Conservation (phyloP, 2,329 filamentous ascomycete genomes). For the Ceratocystis cacaofunesta region DNA sequence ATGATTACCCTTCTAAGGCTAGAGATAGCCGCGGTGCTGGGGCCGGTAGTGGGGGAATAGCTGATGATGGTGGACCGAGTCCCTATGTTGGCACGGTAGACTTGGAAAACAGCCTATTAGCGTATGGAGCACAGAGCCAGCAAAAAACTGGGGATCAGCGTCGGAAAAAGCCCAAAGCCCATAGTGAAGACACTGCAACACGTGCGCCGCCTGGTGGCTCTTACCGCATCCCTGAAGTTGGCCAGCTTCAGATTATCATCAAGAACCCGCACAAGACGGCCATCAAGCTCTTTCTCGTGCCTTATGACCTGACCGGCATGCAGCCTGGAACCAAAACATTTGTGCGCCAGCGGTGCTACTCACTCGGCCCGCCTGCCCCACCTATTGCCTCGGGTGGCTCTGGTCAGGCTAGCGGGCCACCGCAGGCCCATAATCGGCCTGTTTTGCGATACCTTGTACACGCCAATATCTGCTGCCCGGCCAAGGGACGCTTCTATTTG, state of each 20-base stretch:
- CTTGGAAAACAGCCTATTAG: slow-evolving; percentile 60
- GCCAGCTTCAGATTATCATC: slow-evolving; percentile 90
- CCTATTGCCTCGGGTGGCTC: slow-evolving; percentile 7
- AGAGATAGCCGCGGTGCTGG: slow-evolving; percentile 28
- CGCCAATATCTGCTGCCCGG: slow-evolving; percentile 78
- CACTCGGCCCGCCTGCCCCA: slow-evolving; percentile 46
- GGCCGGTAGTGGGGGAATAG: not conserved
- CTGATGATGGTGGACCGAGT: slow-evolving; percentile 65
- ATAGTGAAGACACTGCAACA: not conserved
- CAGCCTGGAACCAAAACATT: slow-evolving; percentile 90
- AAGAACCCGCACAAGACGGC: slow-evolving; percentile 98
- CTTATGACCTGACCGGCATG: slow-evolving; percentile 87
- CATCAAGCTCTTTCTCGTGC: slow-evolving; percentile 86
- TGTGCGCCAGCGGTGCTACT: slow-evolving; percentile 86
- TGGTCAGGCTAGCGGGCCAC: not conserved
- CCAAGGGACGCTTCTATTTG: slow-evolving; percentile 70
- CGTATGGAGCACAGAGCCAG: not conserved
- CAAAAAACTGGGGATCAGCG: slow-evolving; percentile 29
- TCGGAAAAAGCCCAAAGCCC: not conserved
- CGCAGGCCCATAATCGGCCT: slow-evolving; percentile 32
- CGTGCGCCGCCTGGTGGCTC: slow-evolving; percentile 66
- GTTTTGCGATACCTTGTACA: slow-evolving; percentile 83
- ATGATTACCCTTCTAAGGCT: slow-evolving; percentile 51
- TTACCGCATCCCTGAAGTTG: slow-evolving; percentile 86
- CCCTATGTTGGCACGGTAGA: slow-evolving; percentile 92